These are phyloP conservation scores for Sphaerulina musiva DNA, from an alignment of 2,329 filamentous ascomycete species.

Conservation along the genomic window DNA sequence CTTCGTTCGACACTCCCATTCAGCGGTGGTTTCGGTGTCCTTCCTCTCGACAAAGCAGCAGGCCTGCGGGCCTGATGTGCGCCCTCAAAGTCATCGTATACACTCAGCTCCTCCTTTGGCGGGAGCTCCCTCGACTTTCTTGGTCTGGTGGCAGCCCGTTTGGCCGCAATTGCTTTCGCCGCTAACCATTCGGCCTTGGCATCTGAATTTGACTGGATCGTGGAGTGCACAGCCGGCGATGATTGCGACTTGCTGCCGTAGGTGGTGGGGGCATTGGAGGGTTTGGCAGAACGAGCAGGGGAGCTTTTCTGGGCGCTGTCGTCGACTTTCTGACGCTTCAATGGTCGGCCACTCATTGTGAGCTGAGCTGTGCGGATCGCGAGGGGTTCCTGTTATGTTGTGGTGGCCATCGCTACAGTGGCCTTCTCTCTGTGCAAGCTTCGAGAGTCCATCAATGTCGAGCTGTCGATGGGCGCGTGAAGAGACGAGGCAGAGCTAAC, in stretches of 20 bases:
- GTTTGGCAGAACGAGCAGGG: conserved; percentile 4
- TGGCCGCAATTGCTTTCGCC: neutral
- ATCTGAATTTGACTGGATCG: neutral
- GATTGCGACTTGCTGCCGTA: conserved; percentile 11
- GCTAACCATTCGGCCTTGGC: conserved; percentile 6
- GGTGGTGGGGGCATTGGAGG: neutral
- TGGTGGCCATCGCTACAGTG: too few relatives aligned
- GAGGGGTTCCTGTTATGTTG: too few relatives aligned
- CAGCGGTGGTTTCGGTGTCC: conserved; percentile 21
- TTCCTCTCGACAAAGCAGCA: neutral
- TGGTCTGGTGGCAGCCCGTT: neutral
- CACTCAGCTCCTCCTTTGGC: conserved; percentile 24
- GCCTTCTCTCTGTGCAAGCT: too few relatives aligned
- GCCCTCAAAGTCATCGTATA: conserved; percentile 42
- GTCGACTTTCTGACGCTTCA: conserved; percentile 31
- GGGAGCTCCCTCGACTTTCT: neutral
- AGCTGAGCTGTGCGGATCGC: neutral
- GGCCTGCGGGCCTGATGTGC: conserved; percentile 25
- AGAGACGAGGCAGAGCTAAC: too few relatives aligned
- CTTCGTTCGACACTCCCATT: conserved; percentile 6
- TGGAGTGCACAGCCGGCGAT: conserved; percentile 6
- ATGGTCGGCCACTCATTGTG: conserved; percentile 25
- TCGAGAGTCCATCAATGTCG: too few relatives aligned
- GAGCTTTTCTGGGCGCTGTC: conserved; percentile 9
- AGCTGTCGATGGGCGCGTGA: too few relatives aligned